Evolutionary conservation across 768 basidiomycete species (phyloP), one percentile per base, ranked within the genome.

Genomic region (Suillus bovinus): DNA sequence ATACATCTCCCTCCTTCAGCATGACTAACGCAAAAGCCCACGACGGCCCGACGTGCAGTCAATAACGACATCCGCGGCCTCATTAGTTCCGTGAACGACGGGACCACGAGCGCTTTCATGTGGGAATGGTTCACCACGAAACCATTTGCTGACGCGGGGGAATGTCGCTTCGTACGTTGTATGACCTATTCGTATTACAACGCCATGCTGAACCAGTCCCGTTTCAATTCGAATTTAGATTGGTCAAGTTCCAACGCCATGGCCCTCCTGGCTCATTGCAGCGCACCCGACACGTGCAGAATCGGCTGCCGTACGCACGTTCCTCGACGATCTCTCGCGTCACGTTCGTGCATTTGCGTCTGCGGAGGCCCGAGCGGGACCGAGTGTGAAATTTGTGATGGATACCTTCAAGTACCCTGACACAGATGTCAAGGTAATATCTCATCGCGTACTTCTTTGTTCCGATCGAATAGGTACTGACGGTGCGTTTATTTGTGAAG

Each of bases 201-300:
- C 5, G 17, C 7, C 9, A 27, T 29, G 9, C 47, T 49, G 27
- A n/a, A 49, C 8, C 8, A 27, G 20, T n/a, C 14, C 13, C 2
- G 17, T 31, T 20, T 17, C 55, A 22, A 20, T 31, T 64, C 4
- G 22, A 22, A 14, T 49, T 2, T 47, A 93, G 91, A 93, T 94
- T 65, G 90, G 91, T 16, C 87, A 89, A 10, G 88, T 93, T 6
- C 88, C 88, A 41, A 98, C 96, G 0, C 96, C 96, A 0, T 99
- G 96, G 96, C 93, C 95, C 16, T 96, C 94, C 0, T 99, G 96
- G 96, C 78, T 93, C 62, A 92, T 99, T 69, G 96, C 93, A 29
- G 93, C 93, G 9, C 90, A 93, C 66, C 89, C 89, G 0, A 80
- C 80, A 14, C 83, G 89, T 17, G 85, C 88, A 33, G 73, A 84